Base-by-base conservation (phyloP, 148 eudicot genomes). In the Suaeda aralocaspica region DNA sequence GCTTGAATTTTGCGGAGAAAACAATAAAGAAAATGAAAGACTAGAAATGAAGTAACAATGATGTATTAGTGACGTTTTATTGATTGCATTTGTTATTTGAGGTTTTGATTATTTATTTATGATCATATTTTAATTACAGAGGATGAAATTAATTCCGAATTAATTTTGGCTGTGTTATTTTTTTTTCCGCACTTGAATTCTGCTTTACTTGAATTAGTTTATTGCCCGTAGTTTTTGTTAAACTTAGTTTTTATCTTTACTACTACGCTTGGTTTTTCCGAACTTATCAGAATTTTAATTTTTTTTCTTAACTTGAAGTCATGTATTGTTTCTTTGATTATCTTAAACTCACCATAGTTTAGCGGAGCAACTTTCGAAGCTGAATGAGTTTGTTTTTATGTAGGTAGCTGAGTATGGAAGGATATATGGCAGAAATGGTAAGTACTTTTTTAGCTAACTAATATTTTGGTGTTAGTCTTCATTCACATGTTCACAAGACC, bases 391-490 rank as follows among this genome's bases (percentile, higher is more conserved):
- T 66, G n/a, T 67, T 30, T 28, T 9, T 53, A 70, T 80, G 78
- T 75, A 93, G 98, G 97, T 91, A n/a, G 86, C 87, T 24, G 86
- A 89, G 46, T 81, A 89, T 82, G 83, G 84, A 49, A 84, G 95
- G 79, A 76, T 83, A 29, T 89, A 91, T 72, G 97, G 97, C 30
- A 76, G 83, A 84, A 93, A 93, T 46, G 98, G 98, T 91, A 67
- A 58, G 87, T 73, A n/a, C 46, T 46, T 55, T n/a, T 65, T 24
- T 53, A 18, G 59, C 9, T 59, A 9, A 31, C 5, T 44, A 51
- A 9, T 26, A 14, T 10, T n/a, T 52, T 12, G 16, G 48, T 52
- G 11, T 18, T 64, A 28, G 28, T 18, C 9, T 59, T 15, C 19
- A 30, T 18, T 14, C 14, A 12, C 12, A 31, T 15, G 67, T 29